Base-by-base conservation (phyloP, 352 stramenopile species). In the Phytophthora nicotianae region DNA sequence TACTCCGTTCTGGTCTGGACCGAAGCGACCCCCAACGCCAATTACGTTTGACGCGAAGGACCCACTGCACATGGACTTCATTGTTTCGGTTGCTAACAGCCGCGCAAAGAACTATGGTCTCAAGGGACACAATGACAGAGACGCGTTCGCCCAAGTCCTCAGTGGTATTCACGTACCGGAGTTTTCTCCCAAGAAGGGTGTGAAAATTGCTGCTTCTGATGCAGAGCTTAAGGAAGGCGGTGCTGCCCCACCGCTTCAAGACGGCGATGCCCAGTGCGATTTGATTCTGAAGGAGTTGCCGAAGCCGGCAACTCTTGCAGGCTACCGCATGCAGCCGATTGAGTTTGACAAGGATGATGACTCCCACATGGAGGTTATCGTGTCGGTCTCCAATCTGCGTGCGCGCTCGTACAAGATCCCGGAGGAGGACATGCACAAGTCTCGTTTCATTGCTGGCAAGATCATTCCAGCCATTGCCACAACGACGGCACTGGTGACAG, bases 401-500 rank as follows among this genome's bases (percentile, higher is more conserved):
- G 97, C 96, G 5, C 88, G 97, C 19, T 98, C 98, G 70, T 99
- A 99, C 82, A 94, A 91, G 42, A 99, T 99, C 56, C 91, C 90
- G 14, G 98, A 98, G 52, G 96, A 87, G 42, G 97, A 99, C 67
- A 97, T 98, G 72, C 97, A 99, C 79, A 95, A 97, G 51, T 98
- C 96, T 26, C 96, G 98, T 49, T 97, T 98, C 27, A 99, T 99
- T 79, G 98, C 98, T n/a, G 98, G 98, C 49, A 98, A 98, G 70
- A 99, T 99, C 71, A 99, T 99, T 61, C 98, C 98, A 10, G 98
- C 98, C 14, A 99, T 99, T 73, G 97, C 98, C 19, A 99, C 98
- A 35, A 99, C 98, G 8, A 99, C 98, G 13, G 97, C 97, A 16
- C 79, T 99, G 32, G 98, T 99, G 27, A 99, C 98, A 0, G 98